These are phyloP conservation scores for Rhododendron mucronatum DNA, from an alignment of 148 eudicot species.

Conservation along the genomic window DNA sequence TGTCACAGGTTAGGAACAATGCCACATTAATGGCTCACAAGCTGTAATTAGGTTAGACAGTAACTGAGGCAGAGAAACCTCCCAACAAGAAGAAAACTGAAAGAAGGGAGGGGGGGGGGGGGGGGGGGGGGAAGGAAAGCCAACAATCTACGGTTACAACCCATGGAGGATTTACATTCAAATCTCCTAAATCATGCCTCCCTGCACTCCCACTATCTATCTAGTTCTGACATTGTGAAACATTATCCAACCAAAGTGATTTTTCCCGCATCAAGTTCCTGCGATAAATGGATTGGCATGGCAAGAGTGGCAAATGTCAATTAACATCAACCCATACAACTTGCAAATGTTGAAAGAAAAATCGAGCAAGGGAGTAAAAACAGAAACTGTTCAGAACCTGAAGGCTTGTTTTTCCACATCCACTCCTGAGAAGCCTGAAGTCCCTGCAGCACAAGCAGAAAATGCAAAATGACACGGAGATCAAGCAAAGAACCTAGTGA, in stretches of 20 bases:
- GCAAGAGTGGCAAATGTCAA: background rate
- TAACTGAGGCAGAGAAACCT: constrained; percentile 1
- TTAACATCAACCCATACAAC: background rate
- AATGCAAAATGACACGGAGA: background rate
- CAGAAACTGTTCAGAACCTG: constrained; percentile 39
- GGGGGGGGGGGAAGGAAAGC: no score
- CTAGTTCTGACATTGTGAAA: background rate
- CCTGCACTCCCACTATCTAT: background rate
- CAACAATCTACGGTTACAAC: constrained; percentile 2
- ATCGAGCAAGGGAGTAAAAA: background rate
- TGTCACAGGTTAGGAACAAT: background rate
- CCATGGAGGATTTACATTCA: background rate
- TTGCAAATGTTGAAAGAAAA: background rate
- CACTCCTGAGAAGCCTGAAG: constrained; percentile 62
- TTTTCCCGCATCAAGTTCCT: constrained; percentile 14
- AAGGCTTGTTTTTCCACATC: constrained; percentile 73
- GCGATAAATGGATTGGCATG: constrained; percentile 3
- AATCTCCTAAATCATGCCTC: background rate
- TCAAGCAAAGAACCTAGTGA: background rate
- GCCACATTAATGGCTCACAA: background rate
- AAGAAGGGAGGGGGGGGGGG: background rate
- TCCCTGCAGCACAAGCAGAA: constrained; percentile 32
- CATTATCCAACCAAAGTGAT: background rate
- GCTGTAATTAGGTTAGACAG: background rate
- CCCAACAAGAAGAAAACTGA: background rate